Evolutionary conservation across 140 eudicot species (phyloP), one percentile per base, ranked within the genome.

Genomic region (Oenanthe javanica): DNA sequence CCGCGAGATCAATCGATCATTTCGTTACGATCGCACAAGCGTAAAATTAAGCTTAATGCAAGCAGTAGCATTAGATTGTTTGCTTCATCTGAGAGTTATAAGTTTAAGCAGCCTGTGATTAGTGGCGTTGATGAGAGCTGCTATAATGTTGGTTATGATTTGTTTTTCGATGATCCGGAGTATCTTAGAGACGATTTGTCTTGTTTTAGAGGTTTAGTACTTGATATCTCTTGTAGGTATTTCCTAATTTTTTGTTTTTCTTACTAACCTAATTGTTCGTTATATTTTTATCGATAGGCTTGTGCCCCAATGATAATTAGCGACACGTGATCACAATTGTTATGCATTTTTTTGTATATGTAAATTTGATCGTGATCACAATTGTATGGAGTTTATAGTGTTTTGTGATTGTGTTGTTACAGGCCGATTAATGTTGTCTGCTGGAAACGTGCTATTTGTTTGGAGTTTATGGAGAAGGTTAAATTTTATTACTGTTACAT

Each of bases 381-480:
- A 31, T 52, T 4, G 25, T 54, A 2, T 9, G 21, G 8, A 36
- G 38, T 40, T 50, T 77, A 49, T 42, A 12, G 31, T 36, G 13
- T 75, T 38, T 25, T 66, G 71, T 42, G 77, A 46, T 84, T 88
- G 70, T 54, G 79, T 87, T 86, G 78, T 78, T 72, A 45, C 89
- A 95, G 99, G 93, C 99, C 99, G 72, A 88, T 95, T 70, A 95
- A 95, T 85, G 96, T 95, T 77, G 97, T 95, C 84, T 95, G 99
- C 95, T 95, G 99, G 99, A 95, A 90, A 88, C 99, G 99, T 71
- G 97, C 99, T 27, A 95, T 95, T 72, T 95, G 99, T 86, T 83
- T 95, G 93, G 99, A 95, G 86, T 95, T 89, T 84, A 86, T 92
- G 99, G 99, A 95, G 78, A 95, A 95, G 97, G 99, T 95, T 85